These are phyloP conservation scores for Tetrapisispora nanseiensis DNA, from an alignment of 805 yeast genomes.

Conservation along the genomic window DNA sequence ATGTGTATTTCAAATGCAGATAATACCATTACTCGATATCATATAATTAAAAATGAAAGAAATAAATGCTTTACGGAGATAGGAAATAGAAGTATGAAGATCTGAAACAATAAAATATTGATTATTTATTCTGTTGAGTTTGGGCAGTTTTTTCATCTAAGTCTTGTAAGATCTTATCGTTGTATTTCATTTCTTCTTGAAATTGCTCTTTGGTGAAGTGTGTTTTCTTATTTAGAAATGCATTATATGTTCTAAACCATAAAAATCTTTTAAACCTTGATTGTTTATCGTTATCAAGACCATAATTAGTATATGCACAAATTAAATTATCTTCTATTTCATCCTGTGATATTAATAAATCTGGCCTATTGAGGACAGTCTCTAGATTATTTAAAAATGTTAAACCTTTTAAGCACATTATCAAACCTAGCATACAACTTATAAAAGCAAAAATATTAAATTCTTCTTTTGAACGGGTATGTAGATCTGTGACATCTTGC, in stretches of 20 bases:
- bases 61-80: neutral
- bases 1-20: no score
- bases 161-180: slow-evolving; percentile 68
- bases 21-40: no score
- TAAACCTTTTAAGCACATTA: slow-evolving; percentile 35
- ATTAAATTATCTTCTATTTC: slow-evolving; percentile 33
- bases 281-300: slow-evolving; percentile 39
- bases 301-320: slow-evolving; percentile 41
- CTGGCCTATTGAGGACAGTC: slow-evolving; percentile 22
- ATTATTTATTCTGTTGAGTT: neutral
- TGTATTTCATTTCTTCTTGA: slow-evolving; percentile 39
- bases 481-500: slow-evolving; percentile 25
- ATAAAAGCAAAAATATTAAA: slow-evolving; percentile 34
- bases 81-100: no score
- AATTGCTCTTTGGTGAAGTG: slow-evolving; percentile 22
- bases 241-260: slow-evolving; percentile 40
- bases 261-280: slow-evolving; percentile 48
- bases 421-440: slow-evolving; percentile 31
- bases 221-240: slow-evolving; percentile 13
- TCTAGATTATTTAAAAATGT: slow-evolving; percentile 32
- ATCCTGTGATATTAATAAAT: slow-evolving; percentile 25
- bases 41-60: neutral
- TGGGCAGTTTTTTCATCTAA: slow-evolving; percentile 7
- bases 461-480: slow-evolving; percentile 21
- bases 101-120: neutral